These are phyloP conservation scores for Geotrichum macrosporum DNA, from an alignment of 1,139 yeast genomes.

Conservation along the genomic window DNA sequence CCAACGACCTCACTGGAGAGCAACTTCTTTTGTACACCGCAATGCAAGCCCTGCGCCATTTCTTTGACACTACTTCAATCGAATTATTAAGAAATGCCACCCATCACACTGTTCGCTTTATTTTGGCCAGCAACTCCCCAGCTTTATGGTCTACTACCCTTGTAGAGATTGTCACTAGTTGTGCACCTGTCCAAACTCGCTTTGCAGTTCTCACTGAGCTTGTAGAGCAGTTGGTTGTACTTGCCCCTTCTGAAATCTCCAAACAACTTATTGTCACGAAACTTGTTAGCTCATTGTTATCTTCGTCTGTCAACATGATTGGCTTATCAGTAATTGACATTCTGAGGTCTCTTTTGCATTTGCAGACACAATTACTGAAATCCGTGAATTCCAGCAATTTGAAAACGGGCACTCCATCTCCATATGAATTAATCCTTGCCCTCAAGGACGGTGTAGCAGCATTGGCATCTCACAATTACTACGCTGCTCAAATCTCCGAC, in stretches of 20 bases:
- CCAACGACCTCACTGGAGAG: conserved; percentile 17
- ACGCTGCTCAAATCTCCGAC: conserved; percentile 77
- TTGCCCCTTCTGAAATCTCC: conserved; percentile 36
- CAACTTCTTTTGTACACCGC: conserved; percentile 25
- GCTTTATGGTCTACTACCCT: conserved; percentile 53
- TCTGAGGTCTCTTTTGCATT: conserved; percentile 62
- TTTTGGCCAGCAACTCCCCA: conserved; percentile 30
- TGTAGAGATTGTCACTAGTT: conserved; percentile 58
- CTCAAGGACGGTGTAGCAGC: conserved; percentile 50
- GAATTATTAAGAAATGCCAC: conserved; percentile 40
- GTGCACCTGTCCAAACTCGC: conserved; percentile 86
- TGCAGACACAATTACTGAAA: conserved; percentile 39
- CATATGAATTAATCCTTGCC: conserved; percentile 26
- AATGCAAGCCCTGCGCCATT: conserved; percentile 35
- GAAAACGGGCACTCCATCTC: conserved; percentile 14
- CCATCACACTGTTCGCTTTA: conserved; percentile 35
- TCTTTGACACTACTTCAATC: conserved; percentile 41
- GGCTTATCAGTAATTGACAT: conserved; percentile 90
- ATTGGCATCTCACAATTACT: conserved; percentile 67
- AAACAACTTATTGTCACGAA: conserved; percentile 49
- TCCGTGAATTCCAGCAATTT: conserved; percentile 10
- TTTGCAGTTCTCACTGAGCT: conserved; percentile 57
- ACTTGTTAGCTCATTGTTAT: conserved; percentile 59
- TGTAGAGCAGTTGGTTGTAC: conserved; percentile 34
- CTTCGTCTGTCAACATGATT: conserved; percentile 77